These are phyloP conservation scores for Luffa aegyptiaca DNA, from an alignment of 306 rosid species.

Conservation along the genomic window DNA sequence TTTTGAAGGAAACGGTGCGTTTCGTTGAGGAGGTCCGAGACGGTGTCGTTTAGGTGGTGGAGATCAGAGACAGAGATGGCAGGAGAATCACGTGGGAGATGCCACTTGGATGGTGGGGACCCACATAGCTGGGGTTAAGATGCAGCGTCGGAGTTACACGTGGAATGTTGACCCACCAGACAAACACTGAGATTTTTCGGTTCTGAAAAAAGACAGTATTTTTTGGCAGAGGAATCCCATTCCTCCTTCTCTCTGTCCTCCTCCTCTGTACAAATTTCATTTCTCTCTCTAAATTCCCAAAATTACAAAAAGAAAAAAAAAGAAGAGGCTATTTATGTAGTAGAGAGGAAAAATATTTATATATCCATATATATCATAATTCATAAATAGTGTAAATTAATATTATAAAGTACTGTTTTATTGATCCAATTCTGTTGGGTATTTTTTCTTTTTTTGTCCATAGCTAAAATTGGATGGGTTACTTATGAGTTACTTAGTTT, in stretches of 20 bases:
- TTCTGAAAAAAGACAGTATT: not conserved
- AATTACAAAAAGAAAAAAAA: not conserved
- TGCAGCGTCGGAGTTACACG: constrained; percentile 21
- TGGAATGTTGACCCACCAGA: constrained; percentile 14
- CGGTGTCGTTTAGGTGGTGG: constrained; percentile 22
- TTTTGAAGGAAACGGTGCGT: constrained; percentile 52
- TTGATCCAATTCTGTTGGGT: not conserved
- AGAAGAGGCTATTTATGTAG: not conserved
- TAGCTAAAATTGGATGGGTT: not conserved
- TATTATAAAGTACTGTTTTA: not conserved
- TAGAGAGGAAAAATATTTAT: not conserved
- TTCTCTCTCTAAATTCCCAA: not conserved
- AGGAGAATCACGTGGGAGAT: constrained; percentile 52
- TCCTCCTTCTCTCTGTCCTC: not conserved
- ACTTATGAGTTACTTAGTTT: not conserved
- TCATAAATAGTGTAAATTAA: constrained; percentile 3
- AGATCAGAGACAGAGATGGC: not conserved
- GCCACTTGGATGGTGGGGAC: constrained; percentile 18
- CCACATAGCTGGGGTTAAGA: constrained; percentile 15
- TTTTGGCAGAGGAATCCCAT: constrained; percentile 8
- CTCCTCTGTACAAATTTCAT: not conserved
- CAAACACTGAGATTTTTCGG: constrained; percentile 1
- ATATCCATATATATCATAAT: not conserved
- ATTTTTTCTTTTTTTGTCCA: not conserved
- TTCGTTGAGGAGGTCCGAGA: not conserved